Evolutionary conservation across 352 stramenopile species (phyloP).

Genomic region (Globisporangium takayamanum): DNA sequence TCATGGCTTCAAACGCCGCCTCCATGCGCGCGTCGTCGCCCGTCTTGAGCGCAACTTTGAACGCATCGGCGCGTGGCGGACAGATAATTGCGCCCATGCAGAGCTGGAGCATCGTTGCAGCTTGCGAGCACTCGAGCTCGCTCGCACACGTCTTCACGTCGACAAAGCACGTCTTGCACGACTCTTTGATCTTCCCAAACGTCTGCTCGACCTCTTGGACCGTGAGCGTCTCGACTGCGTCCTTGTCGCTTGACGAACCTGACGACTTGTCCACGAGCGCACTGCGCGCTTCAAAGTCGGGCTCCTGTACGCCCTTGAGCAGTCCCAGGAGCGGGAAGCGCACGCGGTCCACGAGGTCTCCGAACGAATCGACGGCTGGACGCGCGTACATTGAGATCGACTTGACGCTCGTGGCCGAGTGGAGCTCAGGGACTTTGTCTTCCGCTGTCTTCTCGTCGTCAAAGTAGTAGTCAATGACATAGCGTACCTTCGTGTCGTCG

Average conservation of each 20-base stretch:
- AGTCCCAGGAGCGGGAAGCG: conserved; percentile 64
- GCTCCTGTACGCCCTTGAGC: conserved; percentile 39
- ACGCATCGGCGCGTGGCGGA: conserved; percentile 48
- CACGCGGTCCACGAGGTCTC: conserved; percentile 66
- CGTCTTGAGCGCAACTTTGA: conserved; percentile 63
- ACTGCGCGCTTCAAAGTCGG: conserved; percentile 41
- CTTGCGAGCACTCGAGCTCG: conserved; percentile 79
- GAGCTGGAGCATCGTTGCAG: conserved; percentile 81
- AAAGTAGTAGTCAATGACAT: conserved; percentile 99
- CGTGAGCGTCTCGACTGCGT: conserved; percentile 42
- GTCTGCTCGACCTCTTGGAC: conserved; percentile 73
- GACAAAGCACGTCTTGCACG: conserved; percentile 77
- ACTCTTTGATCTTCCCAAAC: conserved; percentile 78
- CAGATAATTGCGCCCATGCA: conserved; percentile 89
- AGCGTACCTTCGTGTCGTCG: conserved; percentile 90
- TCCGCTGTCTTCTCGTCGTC: conserved; percentile 78
- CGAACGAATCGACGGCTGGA: conserved; percentile 76
- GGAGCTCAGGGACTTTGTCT: conserved; percentile 78
- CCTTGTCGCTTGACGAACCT: conserved; percentile 17
- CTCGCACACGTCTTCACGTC: conserved; percentile 70
- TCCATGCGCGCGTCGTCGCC: conserved; percentile 64
- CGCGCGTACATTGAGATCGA: conserved; percentile 87
- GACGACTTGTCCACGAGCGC: conserved; percentile 37
- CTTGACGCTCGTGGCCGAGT: conserved; percentile 80
- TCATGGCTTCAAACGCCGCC: conserved; percentile 71